Evolutionary conservation across 176 grass and related monocot species (phyloP), one percentile per base, ranked within the genome.

Genomic region (Guadua angustifolia): DNA sequence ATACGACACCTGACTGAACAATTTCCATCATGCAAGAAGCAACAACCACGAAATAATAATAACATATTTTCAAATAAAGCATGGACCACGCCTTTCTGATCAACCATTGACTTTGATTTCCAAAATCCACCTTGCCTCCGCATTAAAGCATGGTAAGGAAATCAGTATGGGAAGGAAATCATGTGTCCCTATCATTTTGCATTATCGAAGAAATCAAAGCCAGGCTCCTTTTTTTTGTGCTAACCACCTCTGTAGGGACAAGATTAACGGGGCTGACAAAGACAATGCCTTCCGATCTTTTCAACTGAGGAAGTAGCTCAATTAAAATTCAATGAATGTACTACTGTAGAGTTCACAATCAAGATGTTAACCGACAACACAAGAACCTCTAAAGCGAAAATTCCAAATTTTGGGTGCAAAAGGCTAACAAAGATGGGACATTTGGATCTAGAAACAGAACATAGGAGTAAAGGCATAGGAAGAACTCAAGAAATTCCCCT

Each of bases 91-190:
- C 88, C 88, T 80, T 80, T 82, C 52, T 77, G 50, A 68, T 81
- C 66, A 57, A 86, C 57, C 59, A 70, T 57, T 53, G 92, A 91
- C 66, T 87, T 86, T 25, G 83, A 59, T 78, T 91, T 89, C 89
- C 85, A 94, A 66, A 94, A 85, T 36, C 89, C 80, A 60, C 87
- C 52, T 81, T 87, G 80, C 55, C 80, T 86, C 92, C 84, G 77
- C 36, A 69, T 15, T 66, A 55, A 80, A 80, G 40, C 36, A 59
- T 75, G 59, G 17, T 52, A 74, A 32, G 9, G 46, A 52, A 53
- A 53, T 53, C 53, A 81, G 2, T 21, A 75, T 68, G 45, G 78
- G 40, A 49, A 75, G 18, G 5, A 15, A 78, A 73, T 59, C 58
- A 83, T 65, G 72, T 65, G 56, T 38, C 2, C 52, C 42, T 62